These are phyloP conservation scores for Malassezia dermatis DNA, from an alignment of 1,284 basidiomycete genomes.

Conservation along the genomic window DNA sequence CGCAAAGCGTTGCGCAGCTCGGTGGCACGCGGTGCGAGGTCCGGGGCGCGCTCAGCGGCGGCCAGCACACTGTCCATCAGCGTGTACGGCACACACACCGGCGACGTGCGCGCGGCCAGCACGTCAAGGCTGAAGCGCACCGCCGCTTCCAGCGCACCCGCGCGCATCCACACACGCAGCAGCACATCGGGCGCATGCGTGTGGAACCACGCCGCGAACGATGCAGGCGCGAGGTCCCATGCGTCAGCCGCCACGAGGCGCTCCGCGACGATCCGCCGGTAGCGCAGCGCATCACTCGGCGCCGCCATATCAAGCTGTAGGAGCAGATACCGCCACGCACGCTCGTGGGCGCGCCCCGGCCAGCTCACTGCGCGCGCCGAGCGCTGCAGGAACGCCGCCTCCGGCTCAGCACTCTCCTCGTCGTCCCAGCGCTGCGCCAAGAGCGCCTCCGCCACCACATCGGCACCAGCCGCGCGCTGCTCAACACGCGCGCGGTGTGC, in stretches of 20 bases:
- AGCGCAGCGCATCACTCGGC: conserved; percentile 52
- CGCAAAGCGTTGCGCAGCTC: conserved; percentile 2
- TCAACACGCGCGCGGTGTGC: conserved; percentile 4
- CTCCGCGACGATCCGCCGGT: conserved; percentile 45
- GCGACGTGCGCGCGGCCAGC: background rate
- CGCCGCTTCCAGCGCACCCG: conserved; percentile 68
- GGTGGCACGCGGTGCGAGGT: background rate
- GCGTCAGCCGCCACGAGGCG: conserved; percentile 58
- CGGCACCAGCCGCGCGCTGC: background rate
- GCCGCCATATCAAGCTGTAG: conserved; percentile 62
- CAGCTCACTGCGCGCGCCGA: conserved; percentile 55
- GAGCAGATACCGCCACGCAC: conserved; percentile 79
- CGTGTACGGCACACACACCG: conserved; percentile 10
- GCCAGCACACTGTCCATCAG: conserved; percentile 13
- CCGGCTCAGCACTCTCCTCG: conserved; percentile 10
- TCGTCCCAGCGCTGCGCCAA: conserved; percentile 5
- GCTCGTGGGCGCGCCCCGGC: conserved; percentile 66
- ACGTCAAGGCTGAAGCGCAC: conserved; percentile 56
- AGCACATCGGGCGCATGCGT: conserved; percentile 66
- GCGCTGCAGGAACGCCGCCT: conserved; percentile 28
- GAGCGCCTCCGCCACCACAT: background rate
- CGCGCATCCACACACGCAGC: conserved; percentile 62
- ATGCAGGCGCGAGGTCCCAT: conserved; percentile 59
- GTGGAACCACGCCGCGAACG: conserved; percentile 67
- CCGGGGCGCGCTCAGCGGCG: background rate